Evolutionary conservation across 2,329 filamentous ascomycete species (phyloP).

Genomic region (Diaporthe sp.): DNA sequence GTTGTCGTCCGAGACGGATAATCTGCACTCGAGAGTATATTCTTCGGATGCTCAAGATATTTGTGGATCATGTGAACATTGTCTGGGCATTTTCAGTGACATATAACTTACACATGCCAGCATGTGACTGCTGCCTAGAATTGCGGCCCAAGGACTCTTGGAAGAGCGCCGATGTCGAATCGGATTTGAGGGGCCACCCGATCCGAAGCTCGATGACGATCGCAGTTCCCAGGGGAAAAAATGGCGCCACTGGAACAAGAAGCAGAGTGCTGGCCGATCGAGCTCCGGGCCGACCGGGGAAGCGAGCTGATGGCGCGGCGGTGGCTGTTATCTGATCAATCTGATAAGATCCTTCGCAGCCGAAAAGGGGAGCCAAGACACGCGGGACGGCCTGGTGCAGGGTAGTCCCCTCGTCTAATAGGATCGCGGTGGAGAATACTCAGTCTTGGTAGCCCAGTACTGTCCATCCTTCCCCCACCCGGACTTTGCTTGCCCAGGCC

Average conservation of each 20-base stretch:
- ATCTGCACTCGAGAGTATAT: too few species aligned
- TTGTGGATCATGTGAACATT: neutral
- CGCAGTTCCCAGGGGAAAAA: neutral
- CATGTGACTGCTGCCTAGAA: neutral
- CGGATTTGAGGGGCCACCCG: neutral
- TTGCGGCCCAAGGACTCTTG: neutral
- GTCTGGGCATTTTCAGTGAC: neutral
- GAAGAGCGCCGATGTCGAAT: neutral
- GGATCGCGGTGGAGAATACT: constrained; percentile 6
- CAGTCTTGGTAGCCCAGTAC: neutral
- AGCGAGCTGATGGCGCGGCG: constrained; percentile 1
- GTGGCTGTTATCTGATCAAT: constrained; percentile 47
- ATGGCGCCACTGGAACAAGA: constrained; percentile 8
- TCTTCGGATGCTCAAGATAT: neutral
- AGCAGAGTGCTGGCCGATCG: neutral
- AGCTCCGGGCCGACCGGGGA: constrained; percentile 17
- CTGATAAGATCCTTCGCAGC: constrained; percentile 40
- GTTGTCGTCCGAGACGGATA: too few species aligned
- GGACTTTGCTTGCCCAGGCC: neutral
- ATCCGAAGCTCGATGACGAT: neutral
- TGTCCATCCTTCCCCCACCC: neutral
- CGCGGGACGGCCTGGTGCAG: neutral
- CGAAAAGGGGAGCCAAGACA: constrained; percentile 26
- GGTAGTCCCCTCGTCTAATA: constrained; percentile 26
- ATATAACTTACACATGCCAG: neutral